A percentile compares a stretch with the other conserved stretches of the same genome.
Conservation (phyloP, 108 stramenopile genomes). For the Fragilariopsis cylindrus region DNA sequence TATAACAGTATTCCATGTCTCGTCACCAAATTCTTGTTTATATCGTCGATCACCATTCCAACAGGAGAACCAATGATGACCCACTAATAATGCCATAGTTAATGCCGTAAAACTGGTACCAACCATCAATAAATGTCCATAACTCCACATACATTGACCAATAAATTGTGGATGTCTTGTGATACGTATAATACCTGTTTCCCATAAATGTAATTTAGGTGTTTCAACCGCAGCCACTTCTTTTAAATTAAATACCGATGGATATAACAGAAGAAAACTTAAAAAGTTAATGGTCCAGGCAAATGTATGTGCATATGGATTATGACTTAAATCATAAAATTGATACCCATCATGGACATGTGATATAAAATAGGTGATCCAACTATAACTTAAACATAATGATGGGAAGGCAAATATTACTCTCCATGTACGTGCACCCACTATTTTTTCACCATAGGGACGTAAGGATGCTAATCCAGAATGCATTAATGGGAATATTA, state of each 20-base stretch:
- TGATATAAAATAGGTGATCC: constrained; percentile 92
- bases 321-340: constrained; percentile 79
- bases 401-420: constrained; percentile 92
- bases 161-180: constrained; percentile 95
- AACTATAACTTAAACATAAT: constrained; percentile 88
- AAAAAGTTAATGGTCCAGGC: constrained; percentile 77
- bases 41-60: constrained; percentile 96
- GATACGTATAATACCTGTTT: constrained; percentile 94
- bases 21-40: constrained; percentile 76
- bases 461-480: constrained; percentile 93
- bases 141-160: constrained; percentile 94
- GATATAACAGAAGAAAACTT: constrained; percentile 94
- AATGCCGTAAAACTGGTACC: constrained; percentile 87
- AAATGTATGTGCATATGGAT: constrained; percentile 55
- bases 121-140: constrained; percentile 87
- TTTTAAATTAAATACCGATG: constrained; percentile 92
- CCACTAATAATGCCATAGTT: constrained; percentile 78
- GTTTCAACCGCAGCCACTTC: constrained; percentile 89
- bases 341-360: constrained; percentile 92
- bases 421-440: constrained; percentile 90
- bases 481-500: constrained; percentile 91
- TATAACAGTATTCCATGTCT: constrained; percentile 58
- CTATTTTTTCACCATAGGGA: constrained; percentile 85
- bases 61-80: constrained; percentile 89
- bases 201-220: constrained; percentile 91